Base-by-base conservation (phyloP, 805 yeast genomes). In the Saccharomyces cerevisiae region DNA sequence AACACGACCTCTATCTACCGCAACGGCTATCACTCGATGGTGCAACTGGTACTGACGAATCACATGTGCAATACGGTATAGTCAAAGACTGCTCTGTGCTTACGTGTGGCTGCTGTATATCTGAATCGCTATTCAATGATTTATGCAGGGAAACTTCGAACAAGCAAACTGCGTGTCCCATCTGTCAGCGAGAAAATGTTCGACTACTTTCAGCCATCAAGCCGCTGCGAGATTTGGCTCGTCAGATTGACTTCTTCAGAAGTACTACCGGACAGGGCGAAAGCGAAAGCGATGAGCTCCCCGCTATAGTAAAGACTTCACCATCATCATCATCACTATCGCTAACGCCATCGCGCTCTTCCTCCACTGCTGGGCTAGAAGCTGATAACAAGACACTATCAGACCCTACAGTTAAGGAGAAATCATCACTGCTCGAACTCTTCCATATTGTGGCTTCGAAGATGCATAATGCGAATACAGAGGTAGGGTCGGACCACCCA, bases 151-250 rank as follows among this genome's bases (percentile, higher is more conserved):
- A 50, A 4, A 52, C 55, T 30, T 51, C 53, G 4, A 50, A 50
- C 13, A 46, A 54, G 2, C n/a, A 48, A 1, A 56, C 62, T 14
- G 51, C 52, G 5, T 76, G 80, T 53, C 79, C 79, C 2, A 52
- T 66, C 0, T 76, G 80, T 56, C 59, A 57, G 3, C 49, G 53
- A 8, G 52, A 51, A 6, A 56, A 66, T 5, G 64, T 59, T 1
- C 14, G 53, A 1, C 21, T 69, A 11, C 51, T 74, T 14, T 68
- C 66, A 1, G 66, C 76, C 10, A 71, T 76, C 17, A 63, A 61
- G 17, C 73, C 70, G 13, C 55, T 76, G 41, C 55, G 75, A 36
- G 62, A 66, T 6, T 53, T 76, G 11, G 61, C 60, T 52, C 56
- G 56, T 30, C 67, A 64, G 46, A 41, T 67, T 27, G 55, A 59